Conservation (phyloP, 1,284 basidiomycete species). For the Sphaerobolus stellatus region DNA sequence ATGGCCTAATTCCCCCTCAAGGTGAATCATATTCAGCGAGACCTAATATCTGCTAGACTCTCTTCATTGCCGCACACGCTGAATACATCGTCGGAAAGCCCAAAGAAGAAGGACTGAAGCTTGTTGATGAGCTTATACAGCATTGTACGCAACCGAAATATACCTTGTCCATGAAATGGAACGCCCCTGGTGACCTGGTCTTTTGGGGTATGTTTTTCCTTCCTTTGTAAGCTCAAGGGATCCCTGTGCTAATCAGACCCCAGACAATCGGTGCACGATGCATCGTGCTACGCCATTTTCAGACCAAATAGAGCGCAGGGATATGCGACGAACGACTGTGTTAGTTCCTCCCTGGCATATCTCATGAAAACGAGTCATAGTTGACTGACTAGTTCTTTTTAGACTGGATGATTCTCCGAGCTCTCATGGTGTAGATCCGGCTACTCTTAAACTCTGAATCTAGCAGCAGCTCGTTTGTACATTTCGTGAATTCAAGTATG, state of each 20-base stretch:
- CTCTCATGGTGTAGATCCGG: background rate
- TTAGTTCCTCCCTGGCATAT: background rate
- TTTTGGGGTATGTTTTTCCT: constrained; percentile 15
- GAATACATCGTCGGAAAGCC: constrained; percentile 24
- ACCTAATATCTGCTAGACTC: constrained; percentile 12
- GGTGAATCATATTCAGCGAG: background rate
- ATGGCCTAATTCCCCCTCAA: background rate
- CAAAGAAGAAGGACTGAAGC: constrained; percentile 23
- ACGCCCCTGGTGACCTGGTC: constrained; percentile 28
- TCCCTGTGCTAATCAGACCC: background rate
- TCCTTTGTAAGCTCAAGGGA: background rate
- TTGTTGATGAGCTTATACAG: constrained; percentile 26
- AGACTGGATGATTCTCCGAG: constrained; percentile 4
- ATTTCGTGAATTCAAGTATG: too few species aligned
- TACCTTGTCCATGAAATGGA: constrained; percentile 24
- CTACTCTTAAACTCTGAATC: too few species aligned
- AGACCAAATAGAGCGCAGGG: constrained; percentile 21
- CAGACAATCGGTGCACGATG: constrained; percentile 21
- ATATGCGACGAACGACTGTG: constrained; percentile 23
- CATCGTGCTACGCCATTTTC: constrained; percentile 20
- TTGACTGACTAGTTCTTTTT: background rate
- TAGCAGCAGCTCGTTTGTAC: too few species aligned
- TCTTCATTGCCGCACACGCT: constrained; percentile 30
- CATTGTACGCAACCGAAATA: constrained; percentile 27
- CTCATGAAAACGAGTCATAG: background rate